phyloP scores from a whole-genome alignment of 1,139 yeast species.

The Suhomyces wounanorum region DNA sequence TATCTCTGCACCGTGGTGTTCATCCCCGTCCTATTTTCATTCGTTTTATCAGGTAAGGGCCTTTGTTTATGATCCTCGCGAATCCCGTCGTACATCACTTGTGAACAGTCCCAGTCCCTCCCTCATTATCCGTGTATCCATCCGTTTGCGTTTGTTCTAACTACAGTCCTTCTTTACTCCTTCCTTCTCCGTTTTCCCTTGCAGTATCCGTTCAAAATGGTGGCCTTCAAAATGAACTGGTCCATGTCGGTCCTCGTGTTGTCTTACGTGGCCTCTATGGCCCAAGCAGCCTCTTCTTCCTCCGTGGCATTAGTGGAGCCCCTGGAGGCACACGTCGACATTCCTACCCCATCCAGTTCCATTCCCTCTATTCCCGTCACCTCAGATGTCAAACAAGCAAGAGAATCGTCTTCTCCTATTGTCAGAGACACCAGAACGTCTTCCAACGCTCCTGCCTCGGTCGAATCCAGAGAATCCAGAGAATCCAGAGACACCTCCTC shows the following conservation, averaged over 20 bases:
- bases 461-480: neutral
- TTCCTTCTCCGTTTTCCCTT: conserved; percentile 4
- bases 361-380: neutral
- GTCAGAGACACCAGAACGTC: neutral
- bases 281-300: conserved; percentile 6
- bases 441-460: neutral
- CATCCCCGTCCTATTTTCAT: neutral
- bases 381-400: neutral
- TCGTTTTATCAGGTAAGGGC: neutral
- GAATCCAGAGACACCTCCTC: neutral
- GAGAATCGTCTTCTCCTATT: neutral
- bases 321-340: neutral
- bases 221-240: conserved; percentile 12
- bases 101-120: neutral
- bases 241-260: conserved; percentile 12
- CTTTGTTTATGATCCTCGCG: neutral
- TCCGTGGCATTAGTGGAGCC: neutral
- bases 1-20: neutral
- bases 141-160: conserved; percentile 15
- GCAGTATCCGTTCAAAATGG: conserved; percentile 9
- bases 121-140: neutral
- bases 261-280: conserved; percentile 8
- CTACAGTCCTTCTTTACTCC: conserved; percentile 19
- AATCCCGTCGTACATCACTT: neutral
- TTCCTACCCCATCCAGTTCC: neutral